Base-by-base conservation (phyloP, 1,284 basidiomycete species). In the Ceratobasidium sp. region DNA sequence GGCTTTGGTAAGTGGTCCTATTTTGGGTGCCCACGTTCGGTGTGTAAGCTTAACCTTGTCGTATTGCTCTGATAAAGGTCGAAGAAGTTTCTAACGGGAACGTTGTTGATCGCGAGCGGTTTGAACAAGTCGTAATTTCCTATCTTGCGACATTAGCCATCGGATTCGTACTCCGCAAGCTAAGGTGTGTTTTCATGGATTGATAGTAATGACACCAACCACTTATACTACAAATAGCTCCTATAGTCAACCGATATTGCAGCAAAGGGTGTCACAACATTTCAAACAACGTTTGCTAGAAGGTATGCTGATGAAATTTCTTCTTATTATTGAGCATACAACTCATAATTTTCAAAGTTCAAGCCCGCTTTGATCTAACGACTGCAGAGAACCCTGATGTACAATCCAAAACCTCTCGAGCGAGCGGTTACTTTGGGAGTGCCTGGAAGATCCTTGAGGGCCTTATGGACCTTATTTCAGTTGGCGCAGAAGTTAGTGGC, bases 371-470 rank as follows among this genome's bases (percentile, higher is more conserved):
- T 36, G 67, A 72, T 47, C 47, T 72, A 29, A 48, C 67, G 19
- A 72, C 56, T 44, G 44, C 67, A 29, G 67, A 72, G n/a, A 72
- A 60, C 45, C 67, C 67, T 0, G 67, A 72, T 33, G 56, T 72
- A n/a, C 56, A 60, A 36, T 59, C 67, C 56, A 72, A 72, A 60
- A 72, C 56, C 3, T 47, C 67, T 29, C 54, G 67, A 22, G 67
- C 56, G 6, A 60, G 56, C 45, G 45, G 45, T 27, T 60, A 57
- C 27, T 72, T 59, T 41, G 67, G 41, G 1, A 72, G 54, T 44
- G 56, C 67, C 33, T 72, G 67, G 67, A 36, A 41, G 6, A 72
- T 72, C 36, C 67, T 72, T 5, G 67, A 60, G 29, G 56, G 67
- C 5, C 11, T 72, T 19, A n/a, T 50, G 31, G 54, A 48, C 36